phyloP scores from a whole-genome alignment of 148 eudicot genomes.

The Bassia scoparia region DNA sequence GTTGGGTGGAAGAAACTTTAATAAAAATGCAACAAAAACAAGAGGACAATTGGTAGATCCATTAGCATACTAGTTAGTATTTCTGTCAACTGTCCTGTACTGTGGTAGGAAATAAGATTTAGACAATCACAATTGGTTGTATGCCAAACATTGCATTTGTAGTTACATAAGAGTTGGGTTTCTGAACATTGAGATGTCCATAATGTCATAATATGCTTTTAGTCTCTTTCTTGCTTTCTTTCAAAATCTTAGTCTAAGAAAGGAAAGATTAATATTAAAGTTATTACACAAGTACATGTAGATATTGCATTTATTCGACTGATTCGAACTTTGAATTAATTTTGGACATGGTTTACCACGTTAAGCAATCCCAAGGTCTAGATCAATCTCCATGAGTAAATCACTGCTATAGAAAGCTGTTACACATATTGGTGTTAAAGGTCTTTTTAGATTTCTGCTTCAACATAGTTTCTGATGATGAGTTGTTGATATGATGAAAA shows the following conservation, averaged over 20 bases:
- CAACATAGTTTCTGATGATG: background rate
- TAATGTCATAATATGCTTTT: background rate
- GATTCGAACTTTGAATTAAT: background rate
- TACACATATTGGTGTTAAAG: too few species aligned
- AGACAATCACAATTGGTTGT: background rate
- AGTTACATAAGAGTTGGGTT: background rate
- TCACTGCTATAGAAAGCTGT: too few species aligned
- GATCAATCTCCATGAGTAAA: background rate
- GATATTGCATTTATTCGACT: background rate
- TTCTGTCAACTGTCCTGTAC: background rate
- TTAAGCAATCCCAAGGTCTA: background rate
- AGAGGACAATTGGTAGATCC: background rate
- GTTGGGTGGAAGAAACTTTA: slow-evolving; percentile 6
- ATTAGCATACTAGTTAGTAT: background rate
- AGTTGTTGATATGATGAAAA: background rate
- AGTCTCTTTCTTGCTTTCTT: background rate
- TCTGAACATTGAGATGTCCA: background rate
- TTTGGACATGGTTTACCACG: background rate
- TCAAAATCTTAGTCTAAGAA: too few species aligned
- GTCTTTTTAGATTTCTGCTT: too few species aligned
- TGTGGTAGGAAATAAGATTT: background rate
- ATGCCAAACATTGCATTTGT: background rate
- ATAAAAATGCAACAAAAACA: background rate
- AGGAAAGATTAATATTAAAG: too few species aligned
- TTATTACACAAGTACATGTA: too few species aligned